Base-by-base conservation (phyloP, 495 filamentous ascomycete species). In the Penicillium arizonense region DNA sequence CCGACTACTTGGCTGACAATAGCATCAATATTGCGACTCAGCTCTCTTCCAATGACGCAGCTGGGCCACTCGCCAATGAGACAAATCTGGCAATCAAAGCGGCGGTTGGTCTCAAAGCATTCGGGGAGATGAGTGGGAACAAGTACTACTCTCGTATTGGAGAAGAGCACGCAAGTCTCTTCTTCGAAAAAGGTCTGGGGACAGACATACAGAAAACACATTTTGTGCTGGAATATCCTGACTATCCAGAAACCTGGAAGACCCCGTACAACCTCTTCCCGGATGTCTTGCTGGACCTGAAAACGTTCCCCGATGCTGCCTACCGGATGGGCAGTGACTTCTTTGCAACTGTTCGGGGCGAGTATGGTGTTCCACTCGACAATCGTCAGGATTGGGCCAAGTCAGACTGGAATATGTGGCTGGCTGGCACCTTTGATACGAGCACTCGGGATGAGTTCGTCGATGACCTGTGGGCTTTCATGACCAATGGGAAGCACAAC, bases 81-180 rank as follows among this genome's bases (percentile, higher is more conserved):
- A 83, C 80, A 3, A 80, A 78, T 52, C 71, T 83, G 2, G 81
- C 81, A 4, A 79, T 84, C 57, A 82, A 82, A 45, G 76, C 78
- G 23, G 78, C 80, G 3, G 70, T 85, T 3, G 80, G 74, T 2
- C 66, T 85, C 26, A 76, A 72, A 38, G 78, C 79, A 30, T 77
- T 68, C 52, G 77, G 79, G 5, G 62, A 63, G 20, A 47, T 79
- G 35, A 72, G 67, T 39, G 71, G 71, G 4, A 47, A 65, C 6
- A 18, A 40, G 0, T 62, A 67, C 9, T 82, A 80, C 54, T 74
- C 70, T 10, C 59, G 54, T 5, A 67, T 69, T 41, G 77, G 70
- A 3, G 59, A 72, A 7, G 55, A 67, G 20, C 70, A 70, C 47
- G 78, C 75, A 18, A 46, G 64, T 11, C 55, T 68, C 1, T 64